These are phyloP conservation scores for Dioszegia crocea DNA, from an alignment of 768 basidiomycete genomes.

Conservation along the genomic window DNA sequence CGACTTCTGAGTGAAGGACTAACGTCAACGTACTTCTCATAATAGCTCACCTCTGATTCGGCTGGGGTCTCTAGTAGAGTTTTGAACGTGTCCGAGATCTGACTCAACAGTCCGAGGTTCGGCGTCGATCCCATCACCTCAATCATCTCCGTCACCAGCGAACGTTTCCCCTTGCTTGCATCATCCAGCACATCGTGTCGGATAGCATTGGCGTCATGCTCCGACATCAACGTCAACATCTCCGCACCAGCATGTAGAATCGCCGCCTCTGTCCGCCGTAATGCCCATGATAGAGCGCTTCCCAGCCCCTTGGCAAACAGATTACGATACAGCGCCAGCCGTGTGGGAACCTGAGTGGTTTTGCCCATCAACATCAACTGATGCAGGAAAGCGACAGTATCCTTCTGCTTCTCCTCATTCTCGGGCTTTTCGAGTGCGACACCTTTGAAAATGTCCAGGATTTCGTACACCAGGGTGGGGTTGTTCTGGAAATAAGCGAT, in stretches of 20 bases:
- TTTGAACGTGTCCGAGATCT: constrained; percentile 81
- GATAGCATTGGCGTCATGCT: constrained; percentile 85
- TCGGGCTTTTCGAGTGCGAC: no score
- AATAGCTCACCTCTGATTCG: constrained; percentile 33
- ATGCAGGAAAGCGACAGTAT: constrained; percentile 81
- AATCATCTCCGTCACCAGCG: constrained; percentile 71
- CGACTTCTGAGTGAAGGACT: constrained; percentile 38
- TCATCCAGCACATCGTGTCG: constrained; percentile 80
- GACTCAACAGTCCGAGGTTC: constrained; percentile 82
- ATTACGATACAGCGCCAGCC: constrained; percentile 77
- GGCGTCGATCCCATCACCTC: constrained; percentile 70
- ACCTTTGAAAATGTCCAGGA: constrained; percentile 53
- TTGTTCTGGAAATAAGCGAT: constrained; percentile 72
- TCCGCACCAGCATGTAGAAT: constrained; percentile 82
- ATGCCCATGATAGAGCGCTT: constrained; percentile 88
- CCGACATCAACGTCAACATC: constrained; percentile 74
- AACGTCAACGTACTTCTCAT: neutral
- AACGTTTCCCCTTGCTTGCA: constrained; percentile 55
- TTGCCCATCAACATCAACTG: constrained; percentile 94
- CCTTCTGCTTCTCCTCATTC: constrained; percentile 54
- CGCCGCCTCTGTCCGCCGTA: constrained; percentile 59
- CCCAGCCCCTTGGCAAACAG: constrained; percentile 84
- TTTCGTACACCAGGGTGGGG: constrained; percentile 1
- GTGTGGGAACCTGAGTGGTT: constrained; percentile 83
- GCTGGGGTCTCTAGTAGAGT: constrained; percentile 66